Base-by-base conservation (phyloP, 345 rosid species). In the Eutrema heterophyllum region DNA sequence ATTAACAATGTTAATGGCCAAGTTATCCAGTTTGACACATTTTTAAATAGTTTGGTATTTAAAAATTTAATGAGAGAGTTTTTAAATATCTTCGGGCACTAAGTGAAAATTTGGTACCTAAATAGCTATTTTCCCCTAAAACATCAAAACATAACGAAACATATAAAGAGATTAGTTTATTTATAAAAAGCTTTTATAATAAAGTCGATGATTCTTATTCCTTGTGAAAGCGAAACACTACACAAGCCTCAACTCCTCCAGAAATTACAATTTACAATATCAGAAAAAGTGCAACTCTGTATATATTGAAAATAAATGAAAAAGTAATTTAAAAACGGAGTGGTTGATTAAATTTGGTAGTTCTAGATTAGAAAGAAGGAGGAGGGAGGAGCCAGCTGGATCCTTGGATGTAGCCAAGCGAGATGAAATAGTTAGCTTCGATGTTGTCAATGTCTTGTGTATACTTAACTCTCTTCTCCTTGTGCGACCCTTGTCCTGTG, bases 321-420 rank as follows among this genome's bases (percentile, higher is more conserved):
- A 40, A 11, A 12, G 45, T 41, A 41, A 41, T 41, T 12, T 41
- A 12, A 13, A 12, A 13, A 13, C 16, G 16, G 18, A n/a, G 48
- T 5, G 48, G 18, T 33, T 39, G 29, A 15, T 11, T 29, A 18
- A 18, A 33, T 21, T 69, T 55, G 60, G 58, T 49, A 48, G 14
- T 48, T 29, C 5, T 15, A 54, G 40, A 26, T 73, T 60, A 82
- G 18, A 72, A 3, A 6, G 16, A 13, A 0, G 88, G 96, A 69
- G 88, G 85, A 65, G 90, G 93, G 60, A 89, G 93, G 58, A 89
- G 39, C 96, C 96, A 92, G 39, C 45, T 79, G 30, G 86, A 70
- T 33, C 84, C 94, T 2, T 72, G 35, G 38, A 92, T 79, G 66
- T 59, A 85, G 62, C 71, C 78, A 62, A 87, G 86, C 26, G 45